A percentile compares a stretch with the other conserved stretches of the same genome.
Conservation (phyloP, 2,329 filamentous ascomycete species). For the Mycosphaerella sp. region DNA sequence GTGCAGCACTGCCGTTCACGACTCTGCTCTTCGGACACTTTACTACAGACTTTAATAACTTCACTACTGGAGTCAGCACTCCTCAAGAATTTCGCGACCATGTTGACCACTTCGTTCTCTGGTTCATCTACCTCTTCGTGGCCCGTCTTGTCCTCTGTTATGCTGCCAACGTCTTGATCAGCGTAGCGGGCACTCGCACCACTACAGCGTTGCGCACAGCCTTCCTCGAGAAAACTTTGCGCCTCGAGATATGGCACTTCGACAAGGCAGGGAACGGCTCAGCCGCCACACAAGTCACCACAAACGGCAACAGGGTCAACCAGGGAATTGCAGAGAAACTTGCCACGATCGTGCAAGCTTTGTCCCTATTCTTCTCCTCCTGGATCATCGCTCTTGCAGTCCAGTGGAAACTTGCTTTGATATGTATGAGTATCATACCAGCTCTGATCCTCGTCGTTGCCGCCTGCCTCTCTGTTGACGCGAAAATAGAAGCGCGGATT, state of each 20-base stretch:
- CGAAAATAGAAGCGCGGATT: conserved; percentile 34
- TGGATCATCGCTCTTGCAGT: conserved; percentile 38
- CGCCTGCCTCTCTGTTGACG: conserved; percentile 33
- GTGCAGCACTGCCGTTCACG: conserved; percentile 45
- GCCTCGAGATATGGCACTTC: conserved; percentile 60
- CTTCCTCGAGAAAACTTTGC: conserved; percentile 58
- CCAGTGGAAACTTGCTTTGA: conserved; percentile 42
- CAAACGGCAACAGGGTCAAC: conserved; percentile 35
- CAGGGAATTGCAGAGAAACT: conserved; percentile 40
- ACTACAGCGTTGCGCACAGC: conserved; percentile 50
- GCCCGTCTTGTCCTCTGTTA: conserved; percentile 59
- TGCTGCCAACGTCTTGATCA: conserved; percentile 40
- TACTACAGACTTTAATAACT: conserved; percentile 43
- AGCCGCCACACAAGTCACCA: conserved; percentile 20
- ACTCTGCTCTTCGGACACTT: conserved; percentile 47
- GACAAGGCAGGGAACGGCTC: conserved; percentile 53
- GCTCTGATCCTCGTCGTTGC: conserved; percentile 35
- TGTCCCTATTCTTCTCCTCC: conserved; percentile 37
- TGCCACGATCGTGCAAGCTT: conserved; percentile 29
- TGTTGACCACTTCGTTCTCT: conserved; percentile 46
- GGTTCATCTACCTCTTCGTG: conserved; percentile 65
- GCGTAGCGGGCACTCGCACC: conserved; percentile 47
- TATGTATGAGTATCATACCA: conserved; percentile 45
- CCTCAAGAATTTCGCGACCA: conserved; percentile 18
- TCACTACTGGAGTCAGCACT: conserved; percentile 20